A percentile compares a stretch with the other conserved stretches of the same genome.
Conservation (phyloP, 805 yeast species). For the Saccharomycopsis microspora region DNA sequence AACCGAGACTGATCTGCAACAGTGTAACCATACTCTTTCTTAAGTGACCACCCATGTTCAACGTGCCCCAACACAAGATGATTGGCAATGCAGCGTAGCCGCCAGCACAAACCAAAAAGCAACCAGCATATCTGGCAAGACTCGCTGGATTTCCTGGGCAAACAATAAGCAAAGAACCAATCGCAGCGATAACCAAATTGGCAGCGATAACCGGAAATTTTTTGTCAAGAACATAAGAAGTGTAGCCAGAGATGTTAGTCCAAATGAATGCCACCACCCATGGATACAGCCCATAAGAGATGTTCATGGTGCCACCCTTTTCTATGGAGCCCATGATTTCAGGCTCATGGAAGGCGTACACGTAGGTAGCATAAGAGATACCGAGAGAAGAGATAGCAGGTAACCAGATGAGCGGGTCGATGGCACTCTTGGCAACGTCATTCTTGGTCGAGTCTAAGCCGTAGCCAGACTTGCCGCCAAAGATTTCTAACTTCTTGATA, state of each 20-base stretch:
- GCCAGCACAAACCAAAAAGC: slow-evolving; percentile 42
- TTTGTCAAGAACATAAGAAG: slow-evolving; percentile 44
- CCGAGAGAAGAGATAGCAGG: slow-evolving; percentile 52
- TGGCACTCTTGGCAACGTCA: slow-evolving; percentile 32
- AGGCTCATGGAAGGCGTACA: slow-evolving; percentile 15
- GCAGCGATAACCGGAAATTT: slow-evolving; percentile 30
- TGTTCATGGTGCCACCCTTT: neutral
- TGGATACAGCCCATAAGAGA: slow-evolving; percentile 9
- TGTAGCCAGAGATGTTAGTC: slow-evolving; percentile 32
- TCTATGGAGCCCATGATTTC: slow-evolving; percentile 6
- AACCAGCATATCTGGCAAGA: slow-evolving; percentile 45
- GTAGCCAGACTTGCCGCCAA: slow-evolving; percentile 28
- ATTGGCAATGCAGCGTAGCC: slow-evolving; percentile 58
- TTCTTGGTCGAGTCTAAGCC: slow-evolving; percentile 33
- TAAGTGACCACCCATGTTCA: slow-evolving; percentile 34
- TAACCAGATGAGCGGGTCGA: slow-evolving; percentile 45
- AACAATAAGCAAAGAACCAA: slow-evolving; percentile 40
- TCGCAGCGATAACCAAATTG: slow-evolving; percentile 29
- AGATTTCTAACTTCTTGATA: slow-evolving; percentile 16
- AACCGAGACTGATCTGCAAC: slow-evolving; percentile 59
- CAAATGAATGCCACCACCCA: slow-evolving; percentile 15
- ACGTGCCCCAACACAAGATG: slow-evolving; percentile 47
- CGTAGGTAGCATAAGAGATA: slow-evolving; percentile 11
- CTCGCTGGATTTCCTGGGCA: slow-evolving; percentile 17
- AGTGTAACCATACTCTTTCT: slow-evolving; percentile 48